Percentiles rank a stretch among this genome's conserved stretches.
phyloP scores from a whole-genome alignment of 2,329 filamentous ascomycete species.

The Mollisia scopiformis region DNA sequence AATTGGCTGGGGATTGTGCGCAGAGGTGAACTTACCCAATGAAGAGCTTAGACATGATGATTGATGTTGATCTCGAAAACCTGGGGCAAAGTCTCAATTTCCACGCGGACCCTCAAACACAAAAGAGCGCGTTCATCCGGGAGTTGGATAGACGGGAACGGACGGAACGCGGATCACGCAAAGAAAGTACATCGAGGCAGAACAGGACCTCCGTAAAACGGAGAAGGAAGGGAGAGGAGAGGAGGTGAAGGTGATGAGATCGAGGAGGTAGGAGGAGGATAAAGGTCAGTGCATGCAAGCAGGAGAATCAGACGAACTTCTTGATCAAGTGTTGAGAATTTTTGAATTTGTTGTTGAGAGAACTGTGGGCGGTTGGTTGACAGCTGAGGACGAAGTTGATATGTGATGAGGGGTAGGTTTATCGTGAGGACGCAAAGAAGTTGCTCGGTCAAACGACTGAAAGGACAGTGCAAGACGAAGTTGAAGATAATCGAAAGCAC shows the following conservation, averaged over 20 bases:
- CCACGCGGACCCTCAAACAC: constrained; percentile 37
- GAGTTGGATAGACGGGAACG: constrained; percentile 34
- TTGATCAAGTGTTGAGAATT: constrained; percentile 28
- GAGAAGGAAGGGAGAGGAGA: constrained; percentile 35
- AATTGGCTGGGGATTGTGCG: constrained; percentile 3
- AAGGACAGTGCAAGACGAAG: constrained; percentile 35
- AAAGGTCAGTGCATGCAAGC: constrained; percentile 37
- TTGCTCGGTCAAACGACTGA: constrained; percentile 33
- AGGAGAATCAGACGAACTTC: constrained; percentile 41
- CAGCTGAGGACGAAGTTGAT: constrained; percentile 4
- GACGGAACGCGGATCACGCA: constrained; percentile 36
- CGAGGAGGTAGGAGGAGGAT: constrained; percentile 19
- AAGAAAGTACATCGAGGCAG: constrained; percentile 41
- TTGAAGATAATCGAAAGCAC: constrained; percentile 8
- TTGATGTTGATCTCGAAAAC: constrained; percentile 36
- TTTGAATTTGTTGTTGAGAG: constrained; percentile 12
- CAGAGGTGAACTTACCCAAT: constrained; percentile 70
- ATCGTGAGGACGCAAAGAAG: constrained; percentile 23
- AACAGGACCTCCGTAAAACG: constrained; percentile 37
- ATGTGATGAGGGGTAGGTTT: constrained; percentile 7
- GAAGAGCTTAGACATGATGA: constrained; percentile 88
- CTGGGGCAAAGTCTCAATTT: constrained; percentile 43
- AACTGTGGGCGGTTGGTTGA: constrained; percentile 8
- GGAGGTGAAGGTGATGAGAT: constrained; percentile 18
- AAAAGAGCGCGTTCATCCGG: constrained; percentile 36